Conservation (phyloP, 805 yeast genomes). For the Ogataea salicorniae region DNA sequence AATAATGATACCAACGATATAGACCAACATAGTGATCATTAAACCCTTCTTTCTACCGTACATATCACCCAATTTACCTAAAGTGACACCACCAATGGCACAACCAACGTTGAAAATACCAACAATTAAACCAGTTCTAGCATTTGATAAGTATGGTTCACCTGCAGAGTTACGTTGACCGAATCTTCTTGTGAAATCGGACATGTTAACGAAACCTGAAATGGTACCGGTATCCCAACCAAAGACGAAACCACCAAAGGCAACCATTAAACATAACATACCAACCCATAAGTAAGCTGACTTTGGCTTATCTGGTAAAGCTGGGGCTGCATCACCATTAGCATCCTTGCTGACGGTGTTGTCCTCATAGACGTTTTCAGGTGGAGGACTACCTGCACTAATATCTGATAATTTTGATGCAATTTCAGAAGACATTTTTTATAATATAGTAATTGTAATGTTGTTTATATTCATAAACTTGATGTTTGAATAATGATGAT, state of each 20-base stretch:
- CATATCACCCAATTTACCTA: slow-evolving; percentile 53
- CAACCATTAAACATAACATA: slow-evolving; percentile 47
- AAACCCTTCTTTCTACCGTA: slow-evolving; percentile 58
- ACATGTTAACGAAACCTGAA: slow-evolving; percentile 64
- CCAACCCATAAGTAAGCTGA: slow-evolving; percentile 24
- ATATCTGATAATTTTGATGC: slow-evolving; percentile 14
- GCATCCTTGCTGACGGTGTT: slow-evolving; percentile 7
- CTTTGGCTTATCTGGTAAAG: slow-evolving; percentile 21
- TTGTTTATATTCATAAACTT: too few relatives aligned
- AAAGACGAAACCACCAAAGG: slow-evolving; percentile 73
- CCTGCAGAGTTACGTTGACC: slow-evolving; percentile 43
- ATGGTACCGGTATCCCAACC: slow-evolving; percentile 80
- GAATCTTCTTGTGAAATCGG: slow-evolving; percentile 48
- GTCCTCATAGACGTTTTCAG: slow-evolving; percentile 23
- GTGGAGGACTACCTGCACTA: slow-evolving; percentile 16
- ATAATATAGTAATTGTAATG: too few relatives aligned
- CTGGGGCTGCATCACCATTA: slow-evolving; percentile 10
- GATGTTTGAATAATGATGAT: too few relatives aligned
- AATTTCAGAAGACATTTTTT: slow-evolving; percentile 14
- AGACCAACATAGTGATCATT: slow-evolving; percentile 47
- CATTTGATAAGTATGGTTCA: slow-evolving; percentile 39
- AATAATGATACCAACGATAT: slow-evolving; percentile 55
- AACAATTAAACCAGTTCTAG: slow-evolving; percentile 57
- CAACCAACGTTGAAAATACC: slow-evolving; percentile 69
- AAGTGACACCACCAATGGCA: slow-evolving; percentile 63